Evolutionary conservation across 768 basidiomycete genomes (phyloP).

Genomic region (Amanita brunnescens): DNA sequence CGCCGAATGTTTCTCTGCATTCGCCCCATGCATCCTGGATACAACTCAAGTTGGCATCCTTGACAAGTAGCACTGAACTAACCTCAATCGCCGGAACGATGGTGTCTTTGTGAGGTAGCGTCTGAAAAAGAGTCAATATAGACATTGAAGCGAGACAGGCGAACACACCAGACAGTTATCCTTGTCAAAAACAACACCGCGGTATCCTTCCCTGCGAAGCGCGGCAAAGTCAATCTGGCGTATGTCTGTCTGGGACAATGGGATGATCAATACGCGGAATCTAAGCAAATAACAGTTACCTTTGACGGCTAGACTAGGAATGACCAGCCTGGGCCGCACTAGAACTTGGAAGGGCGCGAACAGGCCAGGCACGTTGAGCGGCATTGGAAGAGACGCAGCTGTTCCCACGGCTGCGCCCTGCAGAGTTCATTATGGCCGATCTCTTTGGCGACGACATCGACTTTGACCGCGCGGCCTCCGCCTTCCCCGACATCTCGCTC

Average conservation of each 20-base stretch:
- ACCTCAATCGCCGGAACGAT: slow-evolving; percentile 75
- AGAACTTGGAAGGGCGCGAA: slow-evolving; percentile 66
- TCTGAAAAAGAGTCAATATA: slow-evolving; percentile 36
- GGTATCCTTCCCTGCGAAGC: slow-evolving; percentile 68
- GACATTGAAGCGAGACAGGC: neutral
- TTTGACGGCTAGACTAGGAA: slow-evolving; percentile 60
- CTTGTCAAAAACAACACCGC: slow-evolving; percentile 93
- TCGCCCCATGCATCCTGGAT: slow-evolving; percentile 67
- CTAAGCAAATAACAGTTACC: slow-evolving; percentile 31
- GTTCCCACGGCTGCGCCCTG: slow-evolving; percentile 1
- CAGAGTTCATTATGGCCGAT: slow-evolving; percentile 19
- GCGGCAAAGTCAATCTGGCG: slow-evolving; percentile 74
- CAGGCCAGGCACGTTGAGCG: slow-evolving; percentile 64
- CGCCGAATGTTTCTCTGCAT: slow-evolving; percentile 65
- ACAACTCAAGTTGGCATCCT: neutral
- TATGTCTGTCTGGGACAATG: slow-evolving; percentile 59
- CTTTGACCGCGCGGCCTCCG: slow-evolving; percentile 72
- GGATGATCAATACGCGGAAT: slow-evolving; percentile 6
- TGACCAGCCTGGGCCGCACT: slow-evolving; percentile 53
- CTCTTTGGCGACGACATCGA: slow-evolving; percentile 53
- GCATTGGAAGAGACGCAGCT: slow-evolving; percentile 35
- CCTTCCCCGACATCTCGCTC: slow-evolving; percentile 79
- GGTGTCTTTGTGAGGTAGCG: slow-evolving; percentile 66
- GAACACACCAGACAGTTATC: slow-evolving; percentile 86
- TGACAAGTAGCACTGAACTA: slow-evolving; percentile 12